Base-by-base conservation (phyloP, 179 eudicot genomes). In the Beta macrorhiza region DNA sequence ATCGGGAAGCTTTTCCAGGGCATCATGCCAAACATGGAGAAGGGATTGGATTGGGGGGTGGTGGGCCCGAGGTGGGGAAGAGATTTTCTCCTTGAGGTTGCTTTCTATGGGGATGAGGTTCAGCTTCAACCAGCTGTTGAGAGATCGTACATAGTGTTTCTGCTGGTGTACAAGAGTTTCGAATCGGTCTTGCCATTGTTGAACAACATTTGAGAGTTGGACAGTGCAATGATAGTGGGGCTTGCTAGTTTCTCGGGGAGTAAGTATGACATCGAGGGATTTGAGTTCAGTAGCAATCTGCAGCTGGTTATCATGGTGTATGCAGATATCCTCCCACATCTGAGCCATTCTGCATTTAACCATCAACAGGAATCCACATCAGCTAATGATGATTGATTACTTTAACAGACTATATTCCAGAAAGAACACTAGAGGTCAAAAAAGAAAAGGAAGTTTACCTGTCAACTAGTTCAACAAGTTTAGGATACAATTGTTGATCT, bases 61-160 rank as follows among this genome's bases (percentile, higher is more conserved):
- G 72, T 86, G 89, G 82, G 80, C 57, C 53, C 94, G 85, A 25
- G 91, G 92, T 12, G 99, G 99, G 4, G 98, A 93, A 0, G 97
- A 91, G 75, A 91, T 82, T 80, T 91, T 93, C 80, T 93, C 99
- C 79, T 89, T 93, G 22, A 92, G 84, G 87, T 80, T 89, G 88
- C 93, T 92, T 75, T 95, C 99, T 0, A 93, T 89, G 0, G 99
- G 99, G 63, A 95, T 84, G 68, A 95, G 97, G 80, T 95, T 95
- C 42, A 92, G 77, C 82, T 95, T 95, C 77, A 95, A 59, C 99
- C 99, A 95, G 82, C 78, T 86, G 80, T 89, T 87, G 16, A 95
- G 94, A 64, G 91, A 75, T 22, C 87, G 85, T 20, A 95, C 81
- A 80, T 92, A 95, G 4, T 88, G 87, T 73, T 90, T 92, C 82